These are phyloP conservation scores for Colletotrichum chrysophilum DNA, from an alignment of 2,329 filamentous ascomycete species.

Conservation along the genomic window DNA sequence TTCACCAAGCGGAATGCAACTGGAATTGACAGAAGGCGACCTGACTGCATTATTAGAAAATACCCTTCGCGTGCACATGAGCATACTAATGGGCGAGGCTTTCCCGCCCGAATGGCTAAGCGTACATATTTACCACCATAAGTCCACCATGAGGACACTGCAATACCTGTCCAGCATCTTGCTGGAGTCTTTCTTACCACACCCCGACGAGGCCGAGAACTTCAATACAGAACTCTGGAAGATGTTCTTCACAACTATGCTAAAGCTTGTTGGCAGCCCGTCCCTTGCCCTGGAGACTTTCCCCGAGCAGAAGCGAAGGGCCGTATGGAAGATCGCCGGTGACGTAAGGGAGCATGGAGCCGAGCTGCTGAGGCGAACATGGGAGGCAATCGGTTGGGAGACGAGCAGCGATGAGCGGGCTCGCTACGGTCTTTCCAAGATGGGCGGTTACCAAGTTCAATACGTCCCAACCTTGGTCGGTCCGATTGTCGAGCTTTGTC, in stretches of 20 bases:
- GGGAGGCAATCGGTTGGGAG: constrained; percentile 98
- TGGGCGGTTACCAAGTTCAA: constrained; percentile 97
- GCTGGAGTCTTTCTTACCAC: constrained; percentile 82
- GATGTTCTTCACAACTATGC: constrained; percentile 85
- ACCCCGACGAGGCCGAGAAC: constrained; percentile 87
- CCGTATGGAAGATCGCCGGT: constrained; percentile 98
- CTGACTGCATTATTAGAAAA: constrained; percentile 78
- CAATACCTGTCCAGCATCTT: constrained; percentile 83
- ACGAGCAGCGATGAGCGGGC: constrained; percentile 78
- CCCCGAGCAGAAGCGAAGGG: constrained; percentile 92
- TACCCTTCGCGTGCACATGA: constrained; percentile 83
- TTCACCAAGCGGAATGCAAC: constrained; percentile 74
- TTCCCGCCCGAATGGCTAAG: constrained; percentile 92
- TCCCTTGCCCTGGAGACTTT: constrained; percentile 93
- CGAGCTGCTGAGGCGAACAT: constrained; percentile 81
- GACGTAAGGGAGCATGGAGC: constrained; percentile 94
- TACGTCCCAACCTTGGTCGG: constrained; percentile 93
- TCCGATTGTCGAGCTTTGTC: constrained; percentile 89
- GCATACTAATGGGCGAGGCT: constrained; percentile 85
- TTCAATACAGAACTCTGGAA: constrained; percentile 97
- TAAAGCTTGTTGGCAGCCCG: constrained; percentile 88
- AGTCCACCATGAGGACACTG: constrained; percentile 84
- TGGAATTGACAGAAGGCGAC: constrained; percentile 77
- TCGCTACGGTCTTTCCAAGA: constrained; percentile 78
- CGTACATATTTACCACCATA: constrained; percentile 90